Base-by-base conservation (phyloP, 257 asterid species). In the Solanum pennellii region DNA sequence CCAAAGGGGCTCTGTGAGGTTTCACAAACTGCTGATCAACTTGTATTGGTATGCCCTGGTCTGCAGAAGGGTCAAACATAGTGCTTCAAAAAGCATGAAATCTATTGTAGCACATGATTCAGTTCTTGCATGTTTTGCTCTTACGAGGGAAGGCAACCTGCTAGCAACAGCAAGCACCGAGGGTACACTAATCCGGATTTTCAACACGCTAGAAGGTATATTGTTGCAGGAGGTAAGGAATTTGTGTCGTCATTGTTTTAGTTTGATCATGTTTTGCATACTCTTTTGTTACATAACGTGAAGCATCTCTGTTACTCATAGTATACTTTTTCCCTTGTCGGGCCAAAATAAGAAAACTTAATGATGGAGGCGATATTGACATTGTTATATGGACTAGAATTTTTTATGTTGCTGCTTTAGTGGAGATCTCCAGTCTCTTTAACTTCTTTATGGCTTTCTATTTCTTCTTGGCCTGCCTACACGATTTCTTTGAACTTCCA, bases 1-100 rank as follows among this genome's bases (percentile, higher is more conserved):
- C 95, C 98, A 1, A 94, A 94, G 89, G 99, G 98, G n/a, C 92
- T 95, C 39, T 96, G 99, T 82, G 96, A 92, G 75, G 96, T 96
- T 86, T 95, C 99, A 2, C 96, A 96, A 84, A 92, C 88, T 45
- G 90, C 95, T 3, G 96, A 95, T 68, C 87, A 95, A 6, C 91
- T 92, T 83, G 98, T 94, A 9, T 89, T 96, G 91, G 98, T 94
- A 77, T 95, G 96, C 42, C 99, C 96, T 3, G 99, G 98, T 69
- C 86, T 93, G 91, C 98, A 90, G 84, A 95, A 92, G 92, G 99
- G 94, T 95, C 85, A 96, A 96, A 89, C 97, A 94, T 91, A 93
- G 93, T 41, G 92, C 91, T 2, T 93, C 94, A 1, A 95, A 92
- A 89, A 92, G 94, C 90, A 93, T 96, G 1, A 93, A 93, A 87